Conservation (phyloP, 495 filamentous ascomycete genomes). For the Xylaria telfairii region DNA sequence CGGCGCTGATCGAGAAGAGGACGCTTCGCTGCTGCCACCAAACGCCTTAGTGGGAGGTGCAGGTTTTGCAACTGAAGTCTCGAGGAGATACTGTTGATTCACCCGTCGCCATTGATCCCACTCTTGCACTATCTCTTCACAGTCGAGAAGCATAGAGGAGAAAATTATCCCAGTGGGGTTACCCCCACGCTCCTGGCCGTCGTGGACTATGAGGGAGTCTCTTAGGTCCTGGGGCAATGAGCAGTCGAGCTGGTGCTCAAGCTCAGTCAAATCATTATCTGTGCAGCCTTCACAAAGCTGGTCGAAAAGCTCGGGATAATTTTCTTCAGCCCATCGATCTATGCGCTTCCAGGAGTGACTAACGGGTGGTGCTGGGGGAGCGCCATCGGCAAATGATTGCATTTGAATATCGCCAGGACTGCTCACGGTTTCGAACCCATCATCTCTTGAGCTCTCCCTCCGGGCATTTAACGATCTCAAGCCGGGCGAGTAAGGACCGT, state of each 20-base stretch:
- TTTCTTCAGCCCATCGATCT: slow-evolving; percentile 89
- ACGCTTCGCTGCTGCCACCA: slow-evolving; percentile 59
- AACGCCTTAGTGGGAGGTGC: slow-evolving; percentile 70
- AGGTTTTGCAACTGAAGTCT: slow-evolving; percentile 60
- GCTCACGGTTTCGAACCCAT: slow-evolving; percentile 69
- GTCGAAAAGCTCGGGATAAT: slow-evolving; percentile 93
- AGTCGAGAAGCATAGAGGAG: slow-evolving; percentile 92
- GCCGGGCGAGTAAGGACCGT: slow-evolving; percentile 85
- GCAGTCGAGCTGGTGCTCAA: slow-evolving; percentile 95
- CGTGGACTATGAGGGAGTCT: slow-evolving; percentile 88
- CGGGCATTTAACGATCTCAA: slow-evolving; percentile 76
- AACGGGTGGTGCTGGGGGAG: slow-evolving; percentile 87
- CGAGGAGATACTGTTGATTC: slow-evolving; percentile 81
- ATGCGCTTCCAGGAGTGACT: slow-evolving; percentile 91
- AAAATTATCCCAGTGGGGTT: slow-evolving; percentile 92
- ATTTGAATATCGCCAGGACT: slow-evolving; percentile 86
- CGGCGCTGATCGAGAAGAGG: slow-evolving; percentile 55
- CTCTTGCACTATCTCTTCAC: slow-evolving; percentile 97
- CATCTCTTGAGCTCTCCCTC: slow-evolving; percentile 60
- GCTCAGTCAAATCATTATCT: slow-evolving; percentile 92
- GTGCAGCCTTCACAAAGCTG: slow-evolving; percentile 91
- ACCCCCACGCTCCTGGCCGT: slow-evolving; percentile 94
- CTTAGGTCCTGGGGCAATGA: slow-evolving; percentile 92
- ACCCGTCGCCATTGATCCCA: slow-evolving; percentile 96
- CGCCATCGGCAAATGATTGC: slow-evolving; percentile 92